Evolutionary conservation across 2,329 filamentous ascomycete genomes (phyloP), one percentile per base, ranked within the genome.

Genomic region (Acephala macrosclerotiorum): DNA sequence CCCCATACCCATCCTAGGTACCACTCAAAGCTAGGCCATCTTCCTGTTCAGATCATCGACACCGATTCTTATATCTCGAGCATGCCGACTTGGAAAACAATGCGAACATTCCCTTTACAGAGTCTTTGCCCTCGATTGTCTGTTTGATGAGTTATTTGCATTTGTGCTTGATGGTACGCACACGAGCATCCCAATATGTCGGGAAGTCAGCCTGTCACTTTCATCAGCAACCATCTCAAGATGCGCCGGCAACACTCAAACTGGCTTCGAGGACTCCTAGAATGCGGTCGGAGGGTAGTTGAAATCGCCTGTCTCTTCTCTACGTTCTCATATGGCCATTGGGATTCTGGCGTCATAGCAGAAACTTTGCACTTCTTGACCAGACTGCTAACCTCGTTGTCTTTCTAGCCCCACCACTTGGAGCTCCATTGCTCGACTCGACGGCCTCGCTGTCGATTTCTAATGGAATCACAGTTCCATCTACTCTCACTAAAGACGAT

Each of bases 391-490:
- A 85, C 79, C 77, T 81, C 78, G 77, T 78, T 78, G 79, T 81
- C 80, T 77, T 75, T 33, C 20, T 84, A 88, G 85, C 84, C 83
- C 85, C 83, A 69, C 72, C 69, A 71, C 81, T 83, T 80, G 85
- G 86, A 81, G 83, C 83, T 79, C 84, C 83, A 81, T 85, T 83
- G 77, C 88, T 90, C 83, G 77, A 79, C 74, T 87, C 87, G 81
- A 84, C 84, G 80, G 85, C 87, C 76, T 83, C 85, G 74, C 83
- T 88, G 79, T 84, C 87, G 80, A 83, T 88, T 76, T 83, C 85
- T 75, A 92, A 93, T 80, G 91, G 90, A 76, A 86, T 89, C 79
- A 76, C 82, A 73, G 86, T 87, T 76, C 84, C 87, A 72, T 79
- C 81, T 70, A 79, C 67, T 9, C 68, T 73, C 40, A 72, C 71